Base-by-base conservation (phyloP, 164 flowering plant species). In the Piper betle region DNA sequence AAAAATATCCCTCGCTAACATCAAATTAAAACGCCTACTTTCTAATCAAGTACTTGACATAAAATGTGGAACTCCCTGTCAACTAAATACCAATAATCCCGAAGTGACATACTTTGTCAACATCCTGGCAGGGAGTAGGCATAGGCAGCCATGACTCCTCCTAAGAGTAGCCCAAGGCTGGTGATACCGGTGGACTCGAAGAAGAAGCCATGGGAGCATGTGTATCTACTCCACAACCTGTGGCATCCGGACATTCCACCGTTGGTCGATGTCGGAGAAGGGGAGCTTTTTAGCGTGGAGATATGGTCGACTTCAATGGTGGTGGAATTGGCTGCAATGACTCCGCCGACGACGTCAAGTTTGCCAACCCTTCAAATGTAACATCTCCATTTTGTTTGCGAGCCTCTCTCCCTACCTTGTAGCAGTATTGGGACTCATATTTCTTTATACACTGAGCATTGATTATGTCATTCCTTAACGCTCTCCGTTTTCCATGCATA, bases 211-310 rank as follows among this genome's bases (percentile, higher is more conserved):
- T 68, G 75, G 79, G 82, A 83, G 61, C 87, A 82, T 73, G 69
- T 75, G 41, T 75, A 55, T 40, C 83, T 81, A 0, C 81, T 83
- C 17, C 91, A 82, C 69, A 85, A 80, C 76, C 72, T 84, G 58
- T 85, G 91, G 91, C 91, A 85, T 69, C 91, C 86, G 4, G 74
- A 71, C 56, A 81, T 83, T 59, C 91, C 88, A 0, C 69, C 82
- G 18, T 86, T 77, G 46, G 82, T 73, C 9, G 82, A 85, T 64
- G 86, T 82, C 2, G 64, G 11, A 12, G 72, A 37, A 1, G 84
- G 81, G 39, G 84, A 83, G 70, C 55, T 82, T 64, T 83, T 83
- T 50, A 69, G 87, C 72, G 75, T 86, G 12, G 92, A 86, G 74
- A 86, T n/a, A n/a, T 85, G 88, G 69, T 83, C 65, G 85, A 83